A percentile compares a stretch with the other conserved stretches of the same genome.
Conservation (phyloP, 495 filamentous ascomycete species). For the Chaetomium fimeti region DNA sequence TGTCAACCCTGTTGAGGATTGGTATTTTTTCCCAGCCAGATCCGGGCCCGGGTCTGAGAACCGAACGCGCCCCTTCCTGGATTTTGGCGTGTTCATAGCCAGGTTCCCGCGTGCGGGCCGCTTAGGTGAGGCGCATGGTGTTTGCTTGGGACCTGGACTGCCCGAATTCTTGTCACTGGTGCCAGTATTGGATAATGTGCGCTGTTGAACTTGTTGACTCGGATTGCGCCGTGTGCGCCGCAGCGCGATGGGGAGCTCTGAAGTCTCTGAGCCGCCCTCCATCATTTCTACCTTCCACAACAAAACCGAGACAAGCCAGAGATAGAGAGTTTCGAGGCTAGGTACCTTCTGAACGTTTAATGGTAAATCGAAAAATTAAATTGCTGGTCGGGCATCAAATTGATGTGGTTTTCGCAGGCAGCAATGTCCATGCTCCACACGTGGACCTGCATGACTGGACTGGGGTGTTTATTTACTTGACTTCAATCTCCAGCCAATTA, state of each 20-base stretch:
- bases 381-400: neutral
- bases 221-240: constrained; percentile 31
- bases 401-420: constrained; percentile 10
- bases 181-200: neutral
- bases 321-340: too few species aligned
- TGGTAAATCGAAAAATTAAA: too few species aligned
- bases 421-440: neutral
- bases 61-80: constrained; percentile 62
- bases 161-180: too few species aligned
- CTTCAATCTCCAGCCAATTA: neutral
- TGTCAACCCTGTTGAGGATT: constrained; percentile 59
- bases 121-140: neutral
- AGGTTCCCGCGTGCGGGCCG: neutral
- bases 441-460: too few species aligned
- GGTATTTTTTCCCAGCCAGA: constrained; percentile 20
- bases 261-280: constrained; percentile 23
- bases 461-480: constrained; percentile 23
- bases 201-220: too few species aligned
- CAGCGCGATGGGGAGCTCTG: constrained; percentile 32
- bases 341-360: too few species aligned
- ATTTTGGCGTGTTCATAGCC: constrained; percentile 22
- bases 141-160: neutral
- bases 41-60: constrained; percentile 69
- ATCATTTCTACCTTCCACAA: constrained; percentile 17
- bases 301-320: too few species aligned